Evolutionary conservation across 2,329 filamentous ascomycete genomes (phyloP), one percentile per base, ranked within the genome.

Genomic region (Aspergillus ibericus): DNA sequence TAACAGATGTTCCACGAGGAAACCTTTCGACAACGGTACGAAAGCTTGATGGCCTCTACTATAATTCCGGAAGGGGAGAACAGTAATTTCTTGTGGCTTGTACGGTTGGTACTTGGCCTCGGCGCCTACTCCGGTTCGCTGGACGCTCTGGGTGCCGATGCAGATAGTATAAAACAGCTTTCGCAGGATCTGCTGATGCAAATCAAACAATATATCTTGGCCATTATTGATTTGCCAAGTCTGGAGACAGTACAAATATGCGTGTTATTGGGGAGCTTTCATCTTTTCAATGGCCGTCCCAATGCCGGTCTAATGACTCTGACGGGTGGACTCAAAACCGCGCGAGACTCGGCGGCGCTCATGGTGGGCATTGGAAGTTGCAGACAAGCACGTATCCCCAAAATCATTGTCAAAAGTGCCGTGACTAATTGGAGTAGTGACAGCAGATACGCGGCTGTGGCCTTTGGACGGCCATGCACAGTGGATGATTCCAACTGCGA

Each of bases 1-100:
- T n/a, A 16, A 12, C 29, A 62, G 59, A 57, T 62, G 10, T 62
- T 59, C 34, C 50, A 62, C 47, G 57, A 62, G 49, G 59, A 59
- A 34, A 54, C 36, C n/a, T 59, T 59, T 25, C 57, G 53, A 55
- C 53, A 46, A 29, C 53, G 59, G 13, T 62, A 62, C 18, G 50
- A 55, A n/a, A 52, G 27, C n/a, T 46, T 59, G 5, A 55, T 62
- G 15, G 32, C 36, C 20, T 59, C 53, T 1, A 52, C 34, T 5
- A 7, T 22, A 44, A 20, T 54, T 22, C 13, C 52, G 12, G 25
- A n/a, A 40, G 50, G n/a, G 4, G 51, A 58, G 7, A 58, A 44
- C 46, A 58, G 29, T 34, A 34, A 60, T 18, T 55, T 58, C 27
- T 38, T 58, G 0, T 58, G 59, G 59, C 55, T 58, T 44, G 38